phyloP scores from a whole-genome alignment of 805 yeast species.

The Kodamaea restingae region DNA sequence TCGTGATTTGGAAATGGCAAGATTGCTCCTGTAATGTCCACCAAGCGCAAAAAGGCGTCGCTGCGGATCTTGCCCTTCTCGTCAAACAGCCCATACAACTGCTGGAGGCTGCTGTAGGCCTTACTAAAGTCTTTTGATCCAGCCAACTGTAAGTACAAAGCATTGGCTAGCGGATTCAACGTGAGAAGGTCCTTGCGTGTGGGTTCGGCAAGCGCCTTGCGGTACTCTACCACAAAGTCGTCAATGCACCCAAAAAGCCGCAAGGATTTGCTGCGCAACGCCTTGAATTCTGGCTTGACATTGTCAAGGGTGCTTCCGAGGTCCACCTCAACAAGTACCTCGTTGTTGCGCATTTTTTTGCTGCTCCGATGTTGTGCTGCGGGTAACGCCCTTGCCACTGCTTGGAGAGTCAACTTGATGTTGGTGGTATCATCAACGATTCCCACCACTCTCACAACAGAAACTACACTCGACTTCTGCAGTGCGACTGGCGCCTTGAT shows the following conservation, averaged over 20 bases:
- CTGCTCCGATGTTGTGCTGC: conserved; percentile 5
- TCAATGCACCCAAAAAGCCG: conserved; percentile 36
- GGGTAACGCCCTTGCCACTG: conserved; percentile 41
- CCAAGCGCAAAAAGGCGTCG: conserved; percentile 15
- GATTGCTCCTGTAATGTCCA: conserved; percentile 48
- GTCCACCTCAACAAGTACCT: conserved; percentile 24
- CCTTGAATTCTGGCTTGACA: conserved; percentile 15
- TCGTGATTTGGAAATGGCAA: conserved; percentile 47
- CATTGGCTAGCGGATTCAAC: conserved; percentile 57
- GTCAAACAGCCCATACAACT: conserved; percentile 25
- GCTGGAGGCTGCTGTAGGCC: conserved; percentile 41
- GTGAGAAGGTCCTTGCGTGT: conserved; percentile 35
- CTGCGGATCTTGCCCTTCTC: conserved; percentile 11
- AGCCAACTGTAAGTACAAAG: conserved; percentile 52
- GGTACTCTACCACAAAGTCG: conserved; percentile 34
- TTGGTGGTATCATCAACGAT: conserved; percentile 41
- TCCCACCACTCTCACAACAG: conserved; percentile 47
- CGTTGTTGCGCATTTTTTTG: conserved; percentile 18
- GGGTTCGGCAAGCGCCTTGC: conserved; percentile 22
- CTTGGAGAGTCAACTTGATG: conserved; percentile 47
- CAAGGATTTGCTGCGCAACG: conserved; percentile 17
- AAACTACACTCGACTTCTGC: conserved; percentile 22
- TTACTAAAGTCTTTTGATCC: conserved; percentile 44
- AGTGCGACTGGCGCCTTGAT: conserved; percentile 20
- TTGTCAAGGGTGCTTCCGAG: conserved; percentile 19